Conservation (phyloP, 352 stramenopile species). For the Blastocystis hominis region DNA sequence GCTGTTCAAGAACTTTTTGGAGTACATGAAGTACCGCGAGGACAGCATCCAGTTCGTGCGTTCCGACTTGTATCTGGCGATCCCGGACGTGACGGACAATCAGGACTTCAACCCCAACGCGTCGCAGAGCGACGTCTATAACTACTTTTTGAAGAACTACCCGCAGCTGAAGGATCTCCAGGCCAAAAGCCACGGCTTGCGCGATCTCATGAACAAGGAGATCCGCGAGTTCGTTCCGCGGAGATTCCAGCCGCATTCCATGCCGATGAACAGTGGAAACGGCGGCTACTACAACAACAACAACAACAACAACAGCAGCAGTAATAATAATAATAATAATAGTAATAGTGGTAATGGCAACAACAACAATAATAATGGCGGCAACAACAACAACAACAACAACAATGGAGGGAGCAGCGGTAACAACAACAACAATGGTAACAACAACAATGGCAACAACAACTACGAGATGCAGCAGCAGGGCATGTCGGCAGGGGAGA, state of each 20-base stretch:
- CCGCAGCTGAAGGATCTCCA: background rate
- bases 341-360: too few relatives aligned
- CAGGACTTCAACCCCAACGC: background rate
- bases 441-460: too few relatives aligned
- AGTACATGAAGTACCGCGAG: background rate
- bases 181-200: background rate
- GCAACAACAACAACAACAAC: too few relatives aligned
- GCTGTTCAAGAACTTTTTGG: background rate
- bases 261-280: background rate
- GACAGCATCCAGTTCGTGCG: background rate
- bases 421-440: too few relatives aligned
- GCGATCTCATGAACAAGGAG: background rate
- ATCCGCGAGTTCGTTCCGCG: background rate
- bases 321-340: too few relatives aligned
- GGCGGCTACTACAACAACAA: too few relatives aligned
- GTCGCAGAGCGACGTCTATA: background rate
- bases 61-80: background rate
- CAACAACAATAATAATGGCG: too few relatives aligned
- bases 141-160: background rate
- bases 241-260: background rate
- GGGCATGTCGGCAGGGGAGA: too few relatives aligned
- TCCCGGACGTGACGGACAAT: constrained; percentile 29
- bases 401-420: too few relatives aligned
- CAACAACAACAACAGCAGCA: too few relatives aligned
- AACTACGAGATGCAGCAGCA: too few relatives aligned